These are phyloP conservation scores for Hevea brasiliensis DNA, from an alignment of 345 rosid species.

Conservation along the genomic window DNA sequence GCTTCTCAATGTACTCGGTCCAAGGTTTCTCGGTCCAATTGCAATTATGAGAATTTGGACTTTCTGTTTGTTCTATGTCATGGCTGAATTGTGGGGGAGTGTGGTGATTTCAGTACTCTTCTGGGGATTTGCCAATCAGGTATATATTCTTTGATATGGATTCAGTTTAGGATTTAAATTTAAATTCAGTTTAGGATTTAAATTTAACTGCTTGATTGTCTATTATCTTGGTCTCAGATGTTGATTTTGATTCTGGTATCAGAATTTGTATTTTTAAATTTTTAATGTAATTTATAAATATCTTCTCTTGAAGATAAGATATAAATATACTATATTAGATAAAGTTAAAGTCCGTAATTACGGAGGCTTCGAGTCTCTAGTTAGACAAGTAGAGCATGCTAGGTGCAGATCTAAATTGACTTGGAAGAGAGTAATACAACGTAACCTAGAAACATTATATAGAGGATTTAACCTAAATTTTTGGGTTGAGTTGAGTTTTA, in stretches of 20 bases:
- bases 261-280: not conserved
- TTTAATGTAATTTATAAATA: not conserved
- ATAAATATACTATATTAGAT: too few relatives aligned
- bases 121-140: constrained; percentile 99
- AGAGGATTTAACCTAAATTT: too few relatives aligned
- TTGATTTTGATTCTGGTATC: constrained; percentile 12
- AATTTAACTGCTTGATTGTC: constrained; percentile 5
- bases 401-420: too few relatives aligned
- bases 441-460: too few relatives aligned
- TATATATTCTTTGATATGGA: constrained; percentile 25
- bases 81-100: constrained; percentile 99
- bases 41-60: constrained; percentile 97
- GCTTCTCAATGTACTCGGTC: constrained; percentile 73
- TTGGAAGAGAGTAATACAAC: too few relatives aligned
- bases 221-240: not conserved
- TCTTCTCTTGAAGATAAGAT: not conserved
- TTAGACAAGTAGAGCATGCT: too few relatives aligned
- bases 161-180: not conserved
- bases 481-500: too few relatives aligned
- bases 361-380: too few relatives aligned
- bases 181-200: not conserved
- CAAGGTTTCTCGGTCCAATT: constrained; percentile 92
- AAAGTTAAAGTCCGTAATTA: too few relatives aligned
- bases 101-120: constrained; percentile 94
- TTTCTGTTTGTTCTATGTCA: constrained; percentile 95